Base-by-base conservation (phyloP, 306 rosid genomes). In the Glycine soja region DNA sequence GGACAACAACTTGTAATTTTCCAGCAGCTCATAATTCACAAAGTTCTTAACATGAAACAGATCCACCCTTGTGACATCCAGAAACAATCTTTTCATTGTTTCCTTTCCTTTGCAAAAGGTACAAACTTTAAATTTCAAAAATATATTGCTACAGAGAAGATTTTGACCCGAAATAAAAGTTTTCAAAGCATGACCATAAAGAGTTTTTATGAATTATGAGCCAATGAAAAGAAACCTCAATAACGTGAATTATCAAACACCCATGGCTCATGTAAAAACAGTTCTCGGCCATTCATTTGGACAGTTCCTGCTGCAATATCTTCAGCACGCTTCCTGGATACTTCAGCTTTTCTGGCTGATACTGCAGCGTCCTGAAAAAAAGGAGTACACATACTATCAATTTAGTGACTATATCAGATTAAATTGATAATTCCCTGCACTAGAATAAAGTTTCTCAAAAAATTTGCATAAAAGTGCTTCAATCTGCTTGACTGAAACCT, bases 221-320 rank as follows among this genome's bases (percentile, higher is more conserved):
- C 8, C 52, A 72, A 68, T 14, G 18, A 53, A 87, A 80, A 74
- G 78, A 68, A 81, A 86, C 87, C 85, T 93, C 90, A 95, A 81
- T 86, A 87, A 10, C 34, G 92, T 43, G 93, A 58, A 81, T 95
- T 85, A 83, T 95, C 91, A 85, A 95, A 93, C 68, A 91, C 96
- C 99, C 96, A 93, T 46, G 99, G 98, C 76, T 95, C 90, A 47
- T 86, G 93, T 47, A 62, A 19, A 81, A 95, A 95, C 85, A 93
- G 91, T 91, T 93, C 97, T 64, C 97, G 85, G 32, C 99, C 98
- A 54, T 95, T 95, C 99, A 91, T 89, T 83, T 80, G 94, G 70
- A 88, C 91, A 10, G 89, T 77, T 74, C 99, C 98, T 2, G 91
- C 75, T 8, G 92, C 93, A 50, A 95, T 86, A 86, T 93, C 98